phyloP scores from a whole-genome alignment of 2,329 filamentous ascomycete genomes.

The Rhynchosporium graminicola region DNA sequence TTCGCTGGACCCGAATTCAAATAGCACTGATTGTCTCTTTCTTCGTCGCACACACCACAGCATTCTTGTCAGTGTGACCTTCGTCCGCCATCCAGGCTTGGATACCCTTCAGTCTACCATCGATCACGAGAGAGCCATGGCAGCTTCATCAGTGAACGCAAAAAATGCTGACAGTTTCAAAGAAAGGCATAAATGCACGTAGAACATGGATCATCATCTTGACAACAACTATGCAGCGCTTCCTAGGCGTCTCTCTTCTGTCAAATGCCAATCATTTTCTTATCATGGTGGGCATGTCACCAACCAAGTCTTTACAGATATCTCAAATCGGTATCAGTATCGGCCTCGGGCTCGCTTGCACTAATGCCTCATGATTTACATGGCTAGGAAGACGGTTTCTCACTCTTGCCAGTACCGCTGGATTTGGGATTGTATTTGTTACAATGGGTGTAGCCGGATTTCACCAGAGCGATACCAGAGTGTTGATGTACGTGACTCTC shows the following conservation, averaged over 20 bases:
- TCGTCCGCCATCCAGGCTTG: neutral
- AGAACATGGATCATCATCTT: conserved; percentile 5
- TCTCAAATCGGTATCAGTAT: conserved; percentile 2
- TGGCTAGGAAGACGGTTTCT: conserved; percentile 1
- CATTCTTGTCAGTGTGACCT: too few relatives aligned
- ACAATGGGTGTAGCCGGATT: conserved; percentile 7
- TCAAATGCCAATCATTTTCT: conserved; percentile 5
- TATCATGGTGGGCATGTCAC: conserved; percentile 10
- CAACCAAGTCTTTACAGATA: neutral
- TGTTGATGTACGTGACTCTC: neutral
- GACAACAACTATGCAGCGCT: conserved; percentile 1
- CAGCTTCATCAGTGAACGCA: neutral
- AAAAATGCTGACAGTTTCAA: conserved; percentile 3
- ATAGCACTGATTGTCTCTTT: too few relatives aligned
- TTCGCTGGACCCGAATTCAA: too few relatives aligned
- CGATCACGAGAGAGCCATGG: neutral
- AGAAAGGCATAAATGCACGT: conserved; percentile 1
- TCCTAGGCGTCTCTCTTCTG: conserved; percentile 1
- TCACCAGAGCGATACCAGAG: neutral
- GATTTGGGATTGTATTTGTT: neutral
- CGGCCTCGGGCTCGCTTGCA: neutral
- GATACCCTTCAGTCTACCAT: neutral
- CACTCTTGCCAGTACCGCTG: conserved; percentile 2
- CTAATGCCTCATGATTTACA: neutral
- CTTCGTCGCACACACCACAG: too few relatives aligned